Conservation (phyloP, 139 green algal genomes). For the Coelastrella sp. region DNA sequence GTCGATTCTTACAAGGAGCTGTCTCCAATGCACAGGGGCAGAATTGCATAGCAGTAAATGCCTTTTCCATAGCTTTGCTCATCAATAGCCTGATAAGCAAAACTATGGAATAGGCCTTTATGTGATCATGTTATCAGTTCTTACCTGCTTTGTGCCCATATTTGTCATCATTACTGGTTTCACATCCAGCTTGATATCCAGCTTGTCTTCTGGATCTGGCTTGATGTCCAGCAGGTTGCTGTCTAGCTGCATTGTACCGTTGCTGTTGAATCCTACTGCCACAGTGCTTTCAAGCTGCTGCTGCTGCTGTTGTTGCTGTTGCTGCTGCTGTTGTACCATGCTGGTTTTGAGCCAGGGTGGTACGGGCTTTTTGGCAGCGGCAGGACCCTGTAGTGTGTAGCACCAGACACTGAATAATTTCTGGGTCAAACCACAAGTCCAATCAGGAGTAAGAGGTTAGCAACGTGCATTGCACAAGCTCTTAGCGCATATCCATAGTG, state of each 20-base stretch:
- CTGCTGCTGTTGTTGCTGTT: constrained; percentile 27
- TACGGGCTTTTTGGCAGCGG: constrained; percentile 5
- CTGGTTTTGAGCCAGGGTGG: constrained; percentile 31
- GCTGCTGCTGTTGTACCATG: constrained; percentile 4
- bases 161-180: background rate
- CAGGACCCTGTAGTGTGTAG: background rate
- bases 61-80: too few relatives aligned
- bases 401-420: background rate
- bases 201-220: background rate
- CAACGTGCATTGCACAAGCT: too few relatives aligned
- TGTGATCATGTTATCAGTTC: background rate
- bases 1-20: too few relatives aligned
- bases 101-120: too few relatives aligned
- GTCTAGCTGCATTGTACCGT: background rate
- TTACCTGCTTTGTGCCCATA: constrained; percentile 1
- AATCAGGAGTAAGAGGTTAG: too few relatives aligned
- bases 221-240: background rate
- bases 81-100: too few relatives aligned
- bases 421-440: background rate
- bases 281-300: background rate
- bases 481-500: too few relatives aligned
- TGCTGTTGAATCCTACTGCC: too few relatives aligned
- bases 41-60: too few relatives aligned
- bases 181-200: background rate
- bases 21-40: too few relatives aligned